Conservation (phyloP, 208 protist species). For the Crithidia brevicula region DNA sequence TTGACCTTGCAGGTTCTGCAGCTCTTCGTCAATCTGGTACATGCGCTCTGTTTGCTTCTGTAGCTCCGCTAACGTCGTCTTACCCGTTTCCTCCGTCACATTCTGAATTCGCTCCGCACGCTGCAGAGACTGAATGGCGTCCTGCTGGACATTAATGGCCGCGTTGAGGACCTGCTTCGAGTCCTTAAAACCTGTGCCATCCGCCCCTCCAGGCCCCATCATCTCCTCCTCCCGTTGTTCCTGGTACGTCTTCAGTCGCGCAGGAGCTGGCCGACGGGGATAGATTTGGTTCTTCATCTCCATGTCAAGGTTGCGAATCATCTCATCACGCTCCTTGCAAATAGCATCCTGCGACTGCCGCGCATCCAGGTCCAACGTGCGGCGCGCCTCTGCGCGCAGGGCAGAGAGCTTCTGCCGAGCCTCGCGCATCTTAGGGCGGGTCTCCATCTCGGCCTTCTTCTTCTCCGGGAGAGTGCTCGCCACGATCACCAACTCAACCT, state of each 20-base stretch:
- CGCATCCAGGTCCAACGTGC: conserved; percentile 49
- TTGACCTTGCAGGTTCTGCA: conserved; percentile 73
- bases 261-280: conserved; percentile 11
- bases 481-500: conserved; percentile 62
- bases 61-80: conserved; percentile 56
- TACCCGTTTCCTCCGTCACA: conserved; percentile 78
- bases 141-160: conserved; percentile 76
- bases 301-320: conserved; percentile 55
- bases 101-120: conserved; percentile 72
- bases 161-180: conserved; percentile 71
- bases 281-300: conserved; percentile 86
- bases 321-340: conserved; percentile 61
- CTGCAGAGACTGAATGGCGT: conserved; percentile 72
- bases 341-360: conserved; percentile 58
- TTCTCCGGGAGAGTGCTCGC: conserved; percentile 57
- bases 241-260: conserved; percentile 51
- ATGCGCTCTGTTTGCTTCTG: conserved; percentile 80
- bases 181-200: conserved; percentile 73
- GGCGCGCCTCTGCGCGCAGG: conserved; percentile 72
- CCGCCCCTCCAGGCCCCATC: conserved; percentile 61
- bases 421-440: conserved; percentile 66
- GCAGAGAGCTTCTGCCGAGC: conserved; percentile 64
- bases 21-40: conserved; percentile 84
- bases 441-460: conserved; percentile 68
- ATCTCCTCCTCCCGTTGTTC: conserved; percentile 72